Conservation (phyloP, 495 filamentous ascomycete species). For the Pseudevernia furfuracea region DNA sequence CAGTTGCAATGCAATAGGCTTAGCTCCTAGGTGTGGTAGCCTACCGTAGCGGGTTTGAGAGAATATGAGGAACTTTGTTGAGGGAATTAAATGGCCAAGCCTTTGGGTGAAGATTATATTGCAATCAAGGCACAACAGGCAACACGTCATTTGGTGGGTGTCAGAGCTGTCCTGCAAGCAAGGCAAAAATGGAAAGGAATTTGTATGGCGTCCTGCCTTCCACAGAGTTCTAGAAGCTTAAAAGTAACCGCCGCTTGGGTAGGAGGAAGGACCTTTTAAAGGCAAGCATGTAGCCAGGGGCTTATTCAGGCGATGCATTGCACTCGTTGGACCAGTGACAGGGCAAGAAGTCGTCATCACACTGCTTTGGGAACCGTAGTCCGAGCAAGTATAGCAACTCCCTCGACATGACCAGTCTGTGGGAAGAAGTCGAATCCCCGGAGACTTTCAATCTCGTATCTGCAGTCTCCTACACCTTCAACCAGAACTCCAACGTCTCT, state of each 20-base stretch:
- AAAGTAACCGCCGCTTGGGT: not conserved
- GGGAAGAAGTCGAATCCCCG: conserved; percentile 97
- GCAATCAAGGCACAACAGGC: not conserved
- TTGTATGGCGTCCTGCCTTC: not conserved
- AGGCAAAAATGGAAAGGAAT: not conserved
- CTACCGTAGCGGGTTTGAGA: not conserved
- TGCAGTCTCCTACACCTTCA: conserved; percentile 41
- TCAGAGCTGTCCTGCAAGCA: not conserved
- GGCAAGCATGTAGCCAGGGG: not conserved
- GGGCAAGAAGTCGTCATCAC: not conserved
- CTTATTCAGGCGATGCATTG: not conserved
- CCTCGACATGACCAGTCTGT: conserved; percentile 94
- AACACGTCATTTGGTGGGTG: not conserved
- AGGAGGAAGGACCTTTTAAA: not conserved
- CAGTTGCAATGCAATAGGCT: not conserved
- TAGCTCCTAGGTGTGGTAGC: not conserved
- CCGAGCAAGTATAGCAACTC: conserved; percentile 66
- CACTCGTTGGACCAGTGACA: not conserved
- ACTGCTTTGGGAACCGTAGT: not conserved
- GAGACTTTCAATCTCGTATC: conserved; percentile 86
- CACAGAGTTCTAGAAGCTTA: not conserved
- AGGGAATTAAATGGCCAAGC: not conserved
- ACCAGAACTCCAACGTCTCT: conserved; percentile 82
- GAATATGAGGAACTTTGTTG: not conserved
- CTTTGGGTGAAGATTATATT: not conserved